Percentiles rank a stretch among this genome's conserved stretches.
These are phyloP conservation scores for Leucocoprinus leucothites DNA, from an alignment of 768 basidiomycete genomes.

Conservation along the genomic window DNA sequence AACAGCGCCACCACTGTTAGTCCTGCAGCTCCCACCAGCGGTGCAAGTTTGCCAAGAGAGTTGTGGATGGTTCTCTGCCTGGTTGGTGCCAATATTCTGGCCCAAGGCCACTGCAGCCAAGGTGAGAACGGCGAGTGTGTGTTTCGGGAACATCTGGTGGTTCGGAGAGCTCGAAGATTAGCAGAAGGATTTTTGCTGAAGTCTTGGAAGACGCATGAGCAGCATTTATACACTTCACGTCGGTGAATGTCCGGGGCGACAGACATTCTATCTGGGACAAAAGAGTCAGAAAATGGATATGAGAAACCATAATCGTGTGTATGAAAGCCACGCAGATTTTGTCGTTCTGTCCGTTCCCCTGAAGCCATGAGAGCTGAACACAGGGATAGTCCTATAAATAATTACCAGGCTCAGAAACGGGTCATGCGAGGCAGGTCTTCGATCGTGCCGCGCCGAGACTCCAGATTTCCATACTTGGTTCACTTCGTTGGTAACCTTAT, in stretches of 20 bases:
- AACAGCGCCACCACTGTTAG: background rate
- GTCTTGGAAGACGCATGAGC: background rate
- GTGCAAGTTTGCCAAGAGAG: constrained; percentile 14
- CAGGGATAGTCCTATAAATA: constrained; percentile 7
- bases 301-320: background rate
- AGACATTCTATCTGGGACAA: background rate
- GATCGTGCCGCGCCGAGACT: constrained; percentile 1
- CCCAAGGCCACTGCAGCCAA: constrained; percentile 5
- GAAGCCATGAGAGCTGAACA: background rate
- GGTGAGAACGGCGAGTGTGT: constrained; percentile 5
- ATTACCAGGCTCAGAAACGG: background rate
- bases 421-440: background rate
- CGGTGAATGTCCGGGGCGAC: constrained; percentile 7
- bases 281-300: constrained; percentile 5
- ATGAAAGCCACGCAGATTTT: background rate
- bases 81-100: constrained; percentile 12
- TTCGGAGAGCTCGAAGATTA: background rate
- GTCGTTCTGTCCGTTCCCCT: background rate
- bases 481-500: background rate
- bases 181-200: background rate
- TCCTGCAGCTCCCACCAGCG: constrained; percentile 2
- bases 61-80: constrained; percentile 9
- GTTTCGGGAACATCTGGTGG: constrained; percentile 3
- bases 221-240: background rate
- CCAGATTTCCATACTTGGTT: background rate